Evolutionary conservation across 768 basidiomycete species (phyloP).

Genomic region (Suillus decipiens): DNA sequence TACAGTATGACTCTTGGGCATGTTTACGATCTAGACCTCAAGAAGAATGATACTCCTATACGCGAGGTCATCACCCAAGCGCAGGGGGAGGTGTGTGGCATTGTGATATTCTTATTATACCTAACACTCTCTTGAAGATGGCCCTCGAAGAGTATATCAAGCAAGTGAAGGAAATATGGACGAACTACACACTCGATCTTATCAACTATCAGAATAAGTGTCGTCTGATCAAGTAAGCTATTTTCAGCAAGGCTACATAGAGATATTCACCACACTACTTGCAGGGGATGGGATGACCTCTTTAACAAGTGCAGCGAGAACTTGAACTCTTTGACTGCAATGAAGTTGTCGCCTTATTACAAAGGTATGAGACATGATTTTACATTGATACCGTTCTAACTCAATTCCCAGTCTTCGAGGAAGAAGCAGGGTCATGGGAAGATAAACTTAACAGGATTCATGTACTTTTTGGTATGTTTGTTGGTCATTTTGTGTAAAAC

Average conservation of each 20-base stretch:
- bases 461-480: slow-evolving; percentile 83
- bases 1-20: slow-evolving; percentile 90
- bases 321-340: slow-evolving; percentile 91
- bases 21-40: slow-evolving; percentile 96
- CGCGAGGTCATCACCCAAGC: slow-evolving; percentile 97
- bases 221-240: slow-evolving; percentile 78
- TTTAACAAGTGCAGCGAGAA: slow-evolving; percentile 98
- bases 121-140: slow-evolving; percentile 57
- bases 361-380: slow-evolving; percentile 58
- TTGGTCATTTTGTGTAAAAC: background rate
- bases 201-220: slow-evolving; percentile 99
- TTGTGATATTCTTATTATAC: background rate
- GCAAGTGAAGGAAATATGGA: slow-evolving; percentile 97
- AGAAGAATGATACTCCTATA: slow-evolving; percentile 87
- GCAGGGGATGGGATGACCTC: slow-evolving; percentile 93
- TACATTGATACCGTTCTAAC: slow-evolving; percentile 8
- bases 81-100: slow-evolving; percentile 79
- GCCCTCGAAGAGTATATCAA: slow-evolving; percentile 94
- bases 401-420: slow-evolving; percentile 69
- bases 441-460: slow-evolving; percentile 96
- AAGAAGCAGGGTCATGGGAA: slow-evolving; percentile 94
- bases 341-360: slow-evolving; percentile 98
- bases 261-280: slow-evolving; percentile 14
- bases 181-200: slow-evolving; percentile 90
- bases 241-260: background rate